Percentiles rank a stretch among this genome's conserved stretches.
Evolutionary conservation across 2,329 filamentous ascomycete species (phyloP).

Genomic region (Talaromyces sp.): DNA sequence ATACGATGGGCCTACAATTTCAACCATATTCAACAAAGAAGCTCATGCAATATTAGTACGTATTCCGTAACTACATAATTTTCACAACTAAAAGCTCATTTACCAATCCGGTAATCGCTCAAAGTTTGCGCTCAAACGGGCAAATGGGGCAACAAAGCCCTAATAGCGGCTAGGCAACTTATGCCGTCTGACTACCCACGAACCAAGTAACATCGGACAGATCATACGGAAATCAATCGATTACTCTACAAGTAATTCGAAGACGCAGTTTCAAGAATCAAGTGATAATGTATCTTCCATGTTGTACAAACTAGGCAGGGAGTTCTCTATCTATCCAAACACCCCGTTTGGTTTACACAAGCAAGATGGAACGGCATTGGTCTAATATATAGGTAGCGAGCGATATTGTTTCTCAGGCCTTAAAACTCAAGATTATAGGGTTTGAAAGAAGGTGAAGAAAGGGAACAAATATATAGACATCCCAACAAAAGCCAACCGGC

Average conservation of each 20-base stretch:
- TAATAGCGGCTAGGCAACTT: neutral
- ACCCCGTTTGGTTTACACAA: neutral
- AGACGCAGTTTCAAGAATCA: neutral
- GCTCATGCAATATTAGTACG: no score
- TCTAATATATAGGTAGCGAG: neutral
- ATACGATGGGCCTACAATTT: no score
- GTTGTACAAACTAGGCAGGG: neutral
- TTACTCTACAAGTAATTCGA: neutral
- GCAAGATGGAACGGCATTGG: neutral
- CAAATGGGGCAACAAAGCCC: neutral
- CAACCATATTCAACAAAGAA: no score
- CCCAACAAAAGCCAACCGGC: neutral
- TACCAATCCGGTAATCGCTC: neutral
- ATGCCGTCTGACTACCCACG: neutral
- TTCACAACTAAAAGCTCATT: neutral
- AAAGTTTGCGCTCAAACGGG: neutral
- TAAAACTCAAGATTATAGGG: neutral
- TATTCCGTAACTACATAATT: no score
- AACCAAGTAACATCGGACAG: neutral
- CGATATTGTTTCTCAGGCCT: neutral
- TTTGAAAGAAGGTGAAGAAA: neutral
- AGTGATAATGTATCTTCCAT: neutral
- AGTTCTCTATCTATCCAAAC: neutral
- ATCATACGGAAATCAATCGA: neutral
- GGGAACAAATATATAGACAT: neutral